Evolutionary conservation across 176 grass and related monocot species (phyloP), one percentile per base, ranked within the genome.

Genomic region (Cymbopogon citratus): DNA sequence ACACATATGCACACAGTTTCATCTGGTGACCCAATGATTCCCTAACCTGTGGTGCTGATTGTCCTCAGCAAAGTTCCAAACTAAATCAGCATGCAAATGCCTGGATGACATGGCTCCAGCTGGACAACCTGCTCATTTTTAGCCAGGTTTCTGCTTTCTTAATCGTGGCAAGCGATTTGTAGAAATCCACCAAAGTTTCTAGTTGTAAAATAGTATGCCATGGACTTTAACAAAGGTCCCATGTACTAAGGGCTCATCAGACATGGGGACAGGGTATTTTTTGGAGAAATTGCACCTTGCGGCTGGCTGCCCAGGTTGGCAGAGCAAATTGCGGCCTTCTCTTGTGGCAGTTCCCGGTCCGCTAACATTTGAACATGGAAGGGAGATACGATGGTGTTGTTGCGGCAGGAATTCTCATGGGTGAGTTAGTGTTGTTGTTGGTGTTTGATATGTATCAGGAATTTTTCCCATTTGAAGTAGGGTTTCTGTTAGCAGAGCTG

Each of bases 231-330:
- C 69, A 67, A 75, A 73, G 61, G 63, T 68, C 81, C 71, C 71
- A 45, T 89, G 80, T 81, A 74, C 65, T 23, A 6, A 65, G 63
- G 88, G 74, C 68, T 78, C 16, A 51, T 80, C 18, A 23, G 72
- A 67, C 79, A 71, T 31, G 68, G 60, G 71, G 66, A 79, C 80
- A 59, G n/a, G n/a, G n/a, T 76, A 67, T 56, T 57, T 80, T 59
- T 24, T 40, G 21, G 74, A 52, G 74, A 77, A 69, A 80, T 86
- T 88, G 87, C 84, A 90, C 78, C 81, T 80, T 89, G 87, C 80
- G 79, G 77, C 87, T 85, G 87, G 87, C 89, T 95, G 91, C 97
- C 97, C 91, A 95, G 93, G 97, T 96, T 86, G 93, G 97, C 89
- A 81, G 85, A 90, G 80, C 78, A 92, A 94, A 93, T 91, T 85